Base-by-base conservation (phyloP, 164 flowering plant genomes). In the Umbilicus rupestris region DNA sequence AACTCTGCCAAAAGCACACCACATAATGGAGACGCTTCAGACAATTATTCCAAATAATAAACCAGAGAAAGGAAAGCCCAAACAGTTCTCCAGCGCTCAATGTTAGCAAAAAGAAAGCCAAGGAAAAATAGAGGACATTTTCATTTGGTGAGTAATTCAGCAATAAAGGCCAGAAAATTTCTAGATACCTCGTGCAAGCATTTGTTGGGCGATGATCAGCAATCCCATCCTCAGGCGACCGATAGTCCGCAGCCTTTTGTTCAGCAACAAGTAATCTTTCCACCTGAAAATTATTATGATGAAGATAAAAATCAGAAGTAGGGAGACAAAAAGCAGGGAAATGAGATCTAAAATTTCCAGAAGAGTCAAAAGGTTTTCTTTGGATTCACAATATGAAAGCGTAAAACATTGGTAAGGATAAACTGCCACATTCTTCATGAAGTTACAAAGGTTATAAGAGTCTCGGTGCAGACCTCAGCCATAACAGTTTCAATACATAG, bases 191-290 rank as follows among this genome's bases (percentile, higher is more conserved):
- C 20, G 92, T 86, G 81, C 97, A 95, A 64, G 99, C 97, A 85
- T 67, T 90, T 68, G 99, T 95, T 66, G 99, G 96, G 62, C 99
- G 89, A 76, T 95, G 97, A 78, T 95, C 99, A 73, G 96, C 86
- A 68, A 82, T 83, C 71, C 97, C 97, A 81, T 92, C 97, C 73
- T 95, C 97, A 47, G 97, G 97, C 57, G 97, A 84, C 47, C 86
- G 78, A 74, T 88, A 95, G 73, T 95, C 97, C 26, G 97, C 84
- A 47, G 85, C 75, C 82, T 90, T 95, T 62, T 95, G 99, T 72
- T 95, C 97, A 66, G 92, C 84, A 73, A 95, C 87, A 26, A 95
- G 82, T 72, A 92, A 77, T 29, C 99, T 78, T 68, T 95, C 99
- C 58, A 90, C 99, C 99, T 92, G 78, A 74, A 79, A 45, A 39